Evolutionary conservation across 768 basidiomycete genomes (phyloP), one percentile per base, ranked within the genome.

Genomic region (Rhodotorula taiwanensis): DNA sequence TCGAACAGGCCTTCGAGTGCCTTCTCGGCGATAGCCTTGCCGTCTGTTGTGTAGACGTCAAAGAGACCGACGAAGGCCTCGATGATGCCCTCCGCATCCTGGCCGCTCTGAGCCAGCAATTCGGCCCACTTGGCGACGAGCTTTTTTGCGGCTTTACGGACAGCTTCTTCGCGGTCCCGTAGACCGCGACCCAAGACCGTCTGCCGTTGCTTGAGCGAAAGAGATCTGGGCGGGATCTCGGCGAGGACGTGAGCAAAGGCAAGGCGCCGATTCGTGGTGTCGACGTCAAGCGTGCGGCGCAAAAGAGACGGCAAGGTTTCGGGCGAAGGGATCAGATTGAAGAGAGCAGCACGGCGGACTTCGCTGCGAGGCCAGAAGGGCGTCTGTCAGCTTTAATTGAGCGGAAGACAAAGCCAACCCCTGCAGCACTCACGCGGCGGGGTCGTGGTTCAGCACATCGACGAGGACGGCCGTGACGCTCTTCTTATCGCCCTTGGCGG

Each of bases 171-270:
- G 31, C 94, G 82, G 76, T 97, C 94, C 0, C 88, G 85, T 5
- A 97, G 79, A 3, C 94, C 94, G 71, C 87, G 84, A 25, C 82
- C 81, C 4, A 94, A 83, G 51, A 94, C 82, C 28, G 82, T 77
- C 71, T 90, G 87, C 16, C 92, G 79, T 70, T 93, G 88, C 0
- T 81, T 76, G 31, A 88, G 83, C 3, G 81, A 82, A 43, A 97
- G 78, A 5, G 79, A 79, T 5, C 81, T 79, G 1, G 86, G 86
- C 44, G 77, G 77, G 28, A 77, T 73, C 65, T 92, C 83, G 2
- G 83, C 80, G 4, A 81, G 76, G 2, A 83, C 83, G 51, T 84
- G 79, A 15, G 80, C 78, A 73, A 87, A 94, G 7, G 90, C 81
- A 18, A 85, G 79, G 59, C 84, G 86, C 58, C 94, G 87, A 43